Base-by-base conservation (phyloP, 352 stramenopile species). In the Phytophthora citricola region DNA sequence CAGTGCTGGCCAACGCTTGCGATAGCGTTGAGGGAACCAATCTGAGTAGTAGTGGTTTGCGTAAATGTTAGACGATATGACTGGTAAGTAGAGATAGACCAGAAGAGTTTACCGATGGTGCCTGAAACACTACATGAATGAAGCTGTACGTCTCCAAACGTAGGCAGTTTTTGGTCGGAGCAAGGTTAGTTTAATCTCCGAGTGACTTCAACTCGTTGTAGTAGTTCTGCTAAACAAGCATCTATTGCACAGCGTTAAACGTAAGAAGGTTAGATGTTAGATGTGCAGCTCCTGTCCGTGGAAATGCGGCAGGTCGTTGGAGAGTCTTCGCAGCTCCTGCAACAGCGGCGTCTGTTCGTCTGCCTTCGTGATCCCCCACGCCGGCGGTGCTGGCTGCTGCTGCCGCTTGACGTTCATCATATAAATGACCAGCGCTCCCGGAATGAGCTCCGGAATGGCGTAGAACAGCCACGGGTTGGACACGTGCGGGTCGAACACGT, bases 381-480 rank as follows among this genome's bases (percentile, higher is more conserved):
- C 26, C 27, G 68, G 58, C 17, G 55, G 43, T 7, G 52, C 11
- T 3, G 20, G 32, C 15, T 55, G 59, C 6, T 62, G 58, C 41
- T 71, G 66, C 14, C 58, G 52, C 70, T 93, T 91, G 53, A 92
- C 83, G 14, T 85, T 85, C 85, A 93, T 93, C 81, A 88, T 90
- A 52, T 81, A 87, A 43, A 93, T 89, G 24, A 93, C 85, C 43
- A 93, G 66, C 11, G 79, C 60, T 26, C 83, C 85, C 2, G 85
- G 85, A 31, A 92, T 69, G 48, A 93, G 79, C 71, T 93, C 83
- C 0, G 81, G 80, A 39, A 93, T 66, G 12, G 85, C 83, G 70
- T 93, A 93, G 56, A 91, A 89, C 14, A 93, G 48, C 85, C 85
- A 91, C 62, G 77, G 79, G 49, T 89, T 90, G 14, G 81, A 77